Base-by-base conservation (phyloP, 345 rosid species). In the Ailanthus altissimus region DNA sequence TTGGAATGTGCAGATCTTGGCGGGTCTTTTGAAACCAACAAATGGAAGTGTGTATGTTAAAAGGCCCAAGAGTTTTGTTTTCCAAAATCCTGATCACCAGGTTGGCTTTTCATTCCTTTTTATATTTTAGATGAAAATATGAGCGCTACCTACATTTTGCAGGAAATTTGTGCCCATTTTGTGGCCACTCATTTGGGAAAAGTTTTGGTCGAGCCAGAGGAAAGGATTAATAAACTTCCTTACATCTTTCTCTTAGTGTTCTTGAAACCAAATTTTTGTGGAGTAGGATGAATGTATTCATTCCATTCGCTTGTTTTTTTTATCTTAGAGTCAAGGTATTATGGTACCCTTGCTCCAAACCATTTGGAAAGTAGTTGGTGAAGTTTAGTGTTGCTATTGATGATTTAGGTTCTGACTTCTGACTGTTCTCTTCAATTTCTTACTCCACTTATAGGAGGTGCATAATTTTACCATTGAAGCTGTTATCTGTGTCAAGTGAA, bases 51-150 rank as follows among this genome's bases (percentile, higher is more conserved):
- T 87, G 59, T 79, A 73, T 75, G 92, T 92, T 70, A 89, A 79
- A 80, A 86, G 83, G 80, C 98, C 99, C 0, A 88, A 83, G 88
- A 92, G 93, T 80, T 93, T 89, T 81, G 98, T 93, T 16, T 89
- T 93, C 88, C 97, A 90, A 81, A 91, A 95, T 83, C 98, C 96
- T 0, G 98, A 95, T 78, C 96, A 95, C 83, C 99, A 95, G 98
- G 98, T 93, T 81, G 54, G 26, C 63, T 78, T 76, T 58, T 43
- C 21, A 6, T 47, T 58, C 40, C 45, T 45, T 42, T 59, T 54
- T 50, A 15, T 38, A 10, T 12, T 71, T 50, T 26, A 38, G 14
- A 40, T n/a, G 6, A 8, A 9, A 70, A 28, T 2, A n/a, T 53
- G 12, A 20, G 0, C 2, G n/a, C 32, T n/a, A n/a, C 61, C 49